Evolutionary conservation across 371 early-diverging fungal genomes (phyloP).

Genomic region (Lichtheimia ramosa): DNA sequence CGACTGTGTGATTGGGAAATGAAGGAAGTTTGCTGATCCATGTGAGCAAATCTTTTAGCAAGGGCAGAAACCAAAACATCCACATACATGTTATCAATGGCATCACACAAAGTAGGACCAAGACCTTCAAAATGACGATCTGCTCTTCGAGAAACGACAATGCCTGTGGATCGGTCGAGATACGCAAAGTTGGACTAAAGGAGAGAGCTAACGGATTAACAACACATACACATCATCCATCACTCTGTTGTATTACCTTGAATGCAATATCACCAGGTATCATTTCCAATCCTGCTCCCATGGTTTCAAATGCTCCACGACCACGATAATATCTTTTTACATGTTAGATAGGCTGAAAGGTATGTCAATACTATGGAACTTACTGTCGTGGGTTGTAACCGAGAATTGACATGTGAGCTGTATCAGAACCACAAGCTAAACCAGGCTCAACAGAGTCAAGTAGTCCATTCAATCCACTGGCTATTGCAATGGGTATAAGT

Average conservation of each 20-base stretch:
- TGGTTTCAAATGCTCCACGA: conserved; percentile 58
- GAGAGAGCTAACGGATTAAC: neutral
- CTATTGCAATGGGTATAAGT: conserved; percentile 5
- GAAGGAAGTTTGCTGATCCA: conserved; percentile 36
- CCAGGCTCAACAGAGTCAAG: conserved; percentile 60
- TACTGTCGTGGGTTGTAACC: conserved; percentile 27
- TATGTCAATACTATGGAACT: neutral
- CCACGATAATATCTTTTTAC: conserved; percentile 43
- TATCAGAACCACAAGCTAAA: conserved; percentile 58
- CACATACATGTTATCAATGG: conserved; percentile 42
- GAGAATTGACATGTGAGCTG: conserved; percentile 45
- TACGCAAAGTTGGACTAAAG: conserved; percentile 53
- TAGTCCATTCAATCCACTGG: conserved; percentile 41
- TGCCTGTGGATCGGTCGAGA: conserved; percentile 34
- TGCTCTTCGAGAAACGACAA: conserved; percentile 47
- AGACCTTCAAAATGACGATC: conserved; percentile 52
- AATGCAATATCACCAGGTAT: conserved; percentile 59
- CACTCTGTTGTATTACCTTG: conserved; percentile 29
- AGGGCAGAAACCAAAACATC: neutral
- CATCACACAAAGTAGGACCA: conserved; percentile 45
- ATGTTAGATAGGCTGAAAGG: too few species aligned
- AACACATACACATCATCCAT: neutral
- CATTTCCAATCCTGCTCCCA: conserved; percentile 58
- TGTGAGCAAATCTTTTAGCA: neutral
- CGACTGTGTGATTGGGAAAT: conserved; percentile 31